Conservation (phyloP, 1,284 basidiomycete species). For the Coniferiporia weirii region DNA sequence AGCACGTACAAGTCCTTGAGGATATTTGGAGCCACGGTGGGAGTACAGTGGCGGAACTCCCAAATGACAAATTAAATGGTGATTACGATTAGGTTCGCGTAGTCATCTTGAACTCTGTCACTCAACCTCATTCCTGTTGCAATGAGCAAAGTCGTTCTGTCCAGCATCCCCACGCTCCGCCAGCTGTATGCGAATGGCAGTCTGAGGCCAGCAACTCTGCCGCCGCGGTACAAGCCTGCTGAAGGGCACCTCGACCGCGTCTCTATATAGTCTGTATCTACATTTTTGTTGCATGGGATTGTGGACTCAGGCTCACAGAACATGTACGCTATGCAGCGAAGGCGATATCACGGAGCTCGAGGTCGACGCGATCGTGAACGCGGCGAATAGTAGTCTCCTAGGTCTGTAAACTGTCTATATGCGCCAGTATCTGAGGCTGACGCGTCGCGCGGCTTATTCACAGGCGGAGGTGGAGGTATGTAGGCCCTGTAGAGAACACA, state of each 20-base stretch:
- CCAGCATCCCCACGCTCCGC: constrained; percentile 47
- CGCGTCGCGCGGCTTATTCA: background rate
- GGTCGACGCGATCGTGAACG: constrained; percentile 83
- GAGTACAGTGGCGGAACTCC: too few relatives aligned
- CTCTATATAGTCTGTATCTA: constrained; percentile 52
- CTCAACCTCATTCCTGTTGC: background rate
- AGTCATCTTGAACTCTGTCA: background rate
- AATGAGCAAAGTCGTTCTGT: constrained; percentile 24
- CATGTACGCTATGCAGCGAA: constrained; percentile 39
- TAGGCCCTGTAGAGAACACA: background rate
- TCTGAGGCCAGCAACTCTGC: constrained; percentile 27
- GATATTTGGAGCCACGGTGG: too few relatives aligned
- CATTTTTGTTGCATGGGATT: too few relatives aligned
- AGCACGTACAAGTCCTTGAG: too few relatives aligned
- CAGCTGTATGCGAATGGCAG: constrained; percentile 39
- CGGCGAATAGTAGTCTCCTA: constrained; percentile 73
- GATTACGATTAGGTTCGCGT: too few relatives aligned
- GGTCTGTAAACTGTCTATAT: constrained; percentile 39
- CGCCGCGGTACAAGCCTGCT: constrained; percentile 32
- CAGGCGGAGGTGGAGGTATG: constrained; percentile 65
- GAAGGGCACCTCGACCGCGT: constrained; percentile 43
- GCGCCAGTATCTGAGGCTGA: background rate
- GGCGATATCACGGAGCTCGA: constrained; percentile 74
- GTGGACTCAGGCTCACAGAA: background rate
- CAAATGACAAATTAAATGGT: too few relatives aligned